Base-by-base conservation (phyloP, 1,284 basidiomycete genomes). In the Violaceomyces palustris region DNA sequence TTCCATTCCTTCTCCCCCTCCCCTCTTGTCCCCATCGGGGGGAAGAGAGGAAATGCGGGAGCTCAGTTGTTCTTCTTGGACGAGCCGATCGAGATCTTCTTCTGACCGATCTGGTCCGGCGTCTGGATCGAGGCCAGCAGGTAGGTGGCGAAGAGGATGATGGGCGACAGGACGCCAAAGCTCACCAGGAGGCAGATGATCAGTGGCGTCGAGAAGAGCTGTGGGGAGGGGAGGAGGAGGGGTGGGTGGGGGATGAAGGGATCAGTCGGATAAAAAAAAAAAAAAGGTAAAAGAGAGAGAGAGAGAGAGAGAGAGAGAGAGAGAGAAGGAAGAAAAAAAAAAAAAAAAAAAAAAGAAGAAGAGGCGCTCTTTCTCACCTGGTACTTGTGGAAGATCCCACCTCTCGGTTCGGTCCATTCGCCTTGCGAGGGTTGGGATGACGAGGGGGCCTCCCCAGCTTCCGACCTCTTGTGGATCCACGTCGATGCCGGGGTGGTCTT, bases 31-130 rank as follows among this genome's bases (percentile, higher is more conserved):
- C n/a, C n/a, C n/a, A n/a, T n/a, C n/a, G n/a, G n/a, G n/a, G n/a
- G n/a, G n/a, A n/a, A n/a, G n/a, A n/a, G n/a, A n/a, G n/a, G n/a
- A n/a, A n/a, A n/a, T n/a, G n/a, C n/a, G n/a, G n/a, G n/a, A n/a
- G n/a, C n/a, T 44, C 52, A 60, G 42, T 55, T 47, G 19, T 38
- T 36, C 57, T 60, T 60, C 38, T 55, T 60, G 39, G 54, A 51
- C 40, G 48, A 51, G 12, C 48, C 49, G 43, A 60, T 52, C 33
- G 57, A 48, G 17, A 55, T 52, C 26, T 60, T 60, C 25, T 52
- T 45, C 3, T 55, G 51, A 29, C 57, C 57, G 42, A 60, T 60
- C 52, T 60, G 57, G 32, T 60, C 57, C 8, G 57, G 57, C 15
- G 46, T 48, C 40, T 60, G 51, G 1, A 60, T 40, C 24, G 55